These are phyloP conservation scores for Chlorella sorokiniana DNA, from an alignment of 139 green algal genomes.

Conservation along the genomic window DNA sequence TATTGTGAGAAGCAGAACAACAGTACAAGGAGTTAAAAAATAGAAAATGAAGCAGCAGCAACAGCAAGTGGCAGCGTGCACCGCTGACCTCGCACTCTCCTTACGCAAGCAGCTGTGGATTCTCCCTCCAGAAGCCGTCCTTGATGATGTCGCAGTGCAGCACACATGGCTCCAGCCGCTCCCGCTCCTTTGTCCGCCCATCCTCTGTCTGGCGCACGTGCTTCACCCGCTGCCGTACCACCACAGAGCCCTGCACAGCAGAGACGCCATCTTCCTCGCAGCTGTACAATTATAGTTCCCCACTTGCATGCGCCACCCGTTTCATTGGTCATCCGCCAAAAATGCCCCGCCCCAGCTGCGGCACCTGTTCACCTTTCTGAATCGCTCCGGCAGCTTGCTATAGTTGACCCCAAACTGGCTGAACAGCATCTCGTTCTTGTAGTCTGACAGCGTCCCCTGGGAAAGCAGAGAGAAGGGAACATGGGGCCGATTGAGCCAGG, in stretches of 20 bases:
- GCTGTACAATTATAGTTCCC: too few relatives aligned
- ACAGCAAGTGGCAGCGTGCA: neutral
- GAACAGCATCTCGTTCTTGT: constrained; percentile 96
- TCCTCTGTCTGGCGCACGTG: constrained; percentile 57
- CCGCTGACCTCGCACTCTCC: too few relatives aligned
- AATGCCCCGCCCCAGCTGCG: too few relatives aligned
- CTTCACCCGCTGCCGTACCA: constrained; percentile 46
- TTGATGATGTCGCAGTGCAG: constrained; percentile 90
- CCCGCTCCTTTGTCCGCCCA: constrained; percentile 59
- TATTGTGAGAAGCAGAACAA: too few relatives aligned
- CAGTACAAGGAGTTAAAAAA: neutral
- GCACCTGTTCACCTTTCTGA: constrained; percentile 72
- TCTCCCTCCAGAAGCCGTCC: constrained; percentile 79
- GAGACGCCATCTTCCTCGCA: neutral
- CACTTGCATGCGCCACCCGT: too few relatives aligned
- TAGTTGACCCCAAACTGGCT: constrained; percentile 91
- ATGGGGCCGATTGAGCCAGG: neutral
- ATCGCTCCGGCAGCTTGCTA: constrained; percentile 79
- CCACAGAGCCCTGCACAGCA: constrained; percentile 63
- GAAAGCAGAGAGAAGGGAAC: neutral
- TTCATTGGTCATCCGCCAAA: too few relatives aligned
- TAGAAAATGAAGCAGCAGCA: neutral
- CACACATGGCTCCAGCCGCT: constrained; percentile 45
- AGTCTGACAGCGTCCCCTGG: constrained; percentile 76
- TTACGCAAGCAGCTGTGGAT: constrained; percentile 68